Percentiles rank a stretch among this genome's conserved stretches.
Evolutionary conservation across 352 stramenopile species (phyloP).

Genomic region (Aphanomyces astaci): DNA sequence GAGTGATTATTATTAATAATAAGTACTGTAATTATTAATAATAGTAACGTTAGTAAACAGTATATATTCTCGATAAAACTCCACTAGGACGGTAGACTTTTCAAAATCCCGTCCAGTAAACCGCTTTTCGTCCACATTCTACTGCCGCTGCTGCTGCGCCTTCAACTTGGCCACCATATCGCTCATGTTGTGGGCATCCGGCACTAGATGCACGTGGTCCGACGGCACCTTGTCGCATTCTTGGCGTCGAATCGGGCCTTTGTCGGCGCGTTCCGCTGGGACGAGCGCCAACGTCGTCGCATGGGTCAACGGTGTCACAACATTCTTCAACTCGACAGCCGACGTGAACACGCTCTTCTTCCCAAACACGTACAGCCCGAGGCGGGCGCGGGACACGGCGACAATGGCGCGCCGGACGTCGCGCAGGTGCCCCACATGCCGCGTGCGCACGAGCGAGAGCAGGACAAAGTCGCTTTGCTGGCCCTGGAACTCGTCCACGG

Average conservation of each 20-base stretch:
- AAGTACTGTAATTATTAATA: too few species aligned
- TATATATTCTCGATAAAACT: too few species aligned
- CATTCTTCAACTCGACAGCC: slow-evolving; percentile 62
- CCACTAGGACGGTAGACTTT: too few species aligned
- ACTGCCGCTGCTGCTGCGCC: too few species aligned
- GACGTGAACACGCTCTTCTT: slow-evolving; percentile 54
- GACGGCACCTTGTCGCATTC: slow-evolving; percentile 4
- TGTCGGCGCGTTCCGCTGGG: slow-evolving; percentile 29
- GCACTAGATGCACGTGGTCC: neutral
- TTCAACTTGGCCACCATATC: neutral
- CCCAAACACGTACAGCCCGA: slow-evolving; percentile 93
- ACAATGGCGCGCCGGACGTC: slow-evolving; percentile 90
- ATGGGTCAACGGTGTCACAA: slow-evolving; percentile 36
- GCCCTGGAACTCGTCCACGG: slow-evolving; percentile 93
- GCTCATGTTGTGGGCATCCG: slow-evolving; percentile 2
- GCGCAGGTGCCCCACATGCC: slow-evolving; percentile 80
- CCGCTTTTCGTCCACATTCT: too few species aligned
- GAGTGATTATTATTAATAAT: too few species aligned
- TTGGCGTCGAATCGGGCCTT: neutral
- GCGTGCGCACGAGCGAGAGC: slow-evolving; percentile 90
- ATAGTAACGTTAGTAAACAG: too few species aligned
- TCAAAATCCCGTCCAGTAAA: too few species aligned
- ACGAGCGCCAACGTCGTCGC: slow-evolving; percentile 34
- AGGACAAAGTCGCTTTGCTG: slow-evolving; percentile 95
- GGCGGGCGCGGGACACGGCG: slow-evolving; percentile 84